Base-by-base conservation (phyloP, 441 rosid species). In the Populus hybrid region DNA sequence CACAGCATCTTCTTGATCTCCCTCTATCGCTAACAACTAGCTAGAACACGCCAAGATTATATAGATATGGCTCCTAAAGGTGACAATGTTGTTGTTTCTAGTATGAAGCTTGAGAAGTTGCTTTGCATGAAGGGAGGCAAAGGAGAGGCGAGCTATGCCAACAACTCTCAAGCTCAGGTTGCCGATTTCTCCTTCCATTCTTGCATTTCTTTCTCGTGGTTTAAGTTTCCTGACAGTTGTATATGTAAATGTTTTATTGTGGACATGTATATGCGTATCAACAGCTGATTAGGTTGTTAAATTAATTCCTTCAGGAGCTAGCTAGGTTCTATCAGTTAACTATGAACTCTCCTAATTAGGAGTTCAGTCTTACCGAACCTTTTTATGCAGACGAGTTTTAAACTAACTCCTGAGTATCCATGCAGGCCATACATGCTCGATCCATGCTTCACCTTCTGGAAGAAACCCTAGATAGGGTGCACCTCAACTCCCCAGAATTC, bases 111-210 rank as follows among this genome's bases (percentile, higher is more conserved):
- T 26, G 99, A 95, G 91, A 91, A 79, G 82, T 81, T 93, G 78
- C 91, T 95, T 67, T 81, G 89, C 88, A 95, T 95, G 99, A 95
- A 95, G 85, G 98, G 97, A 64, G 99, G 99, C 85, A 88, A 90
- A 72, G 99, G 98, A 59, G 95, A 89, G 79, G 85, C 83, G 73
- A 95, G 99, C 89, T 95, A 95, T 82, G 99, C 97, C 81, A 93
- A 86, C 70, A 95, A 95, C 90, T 92, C 98, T 64, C 91, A 95
- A 89, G 99, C 99, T 36, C 99, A 95, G 98, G 98, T 93, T 73
- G 20, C 16, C 67, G 36, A 34, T 34, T 34, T 34, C 36, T 34
- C 36, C 7, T 34, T 34, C 36, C 36, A 34, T 34, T 34, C 36
- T 34, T 34, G 36, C 36, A 34, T 34, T 34, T 34, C 36, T 34